These are phyloP conservation scores for Exophiala spinifera DNA, from an alignment of 2,329 filamentous ascomycete species.

Conservation along the genomic window DNA sequence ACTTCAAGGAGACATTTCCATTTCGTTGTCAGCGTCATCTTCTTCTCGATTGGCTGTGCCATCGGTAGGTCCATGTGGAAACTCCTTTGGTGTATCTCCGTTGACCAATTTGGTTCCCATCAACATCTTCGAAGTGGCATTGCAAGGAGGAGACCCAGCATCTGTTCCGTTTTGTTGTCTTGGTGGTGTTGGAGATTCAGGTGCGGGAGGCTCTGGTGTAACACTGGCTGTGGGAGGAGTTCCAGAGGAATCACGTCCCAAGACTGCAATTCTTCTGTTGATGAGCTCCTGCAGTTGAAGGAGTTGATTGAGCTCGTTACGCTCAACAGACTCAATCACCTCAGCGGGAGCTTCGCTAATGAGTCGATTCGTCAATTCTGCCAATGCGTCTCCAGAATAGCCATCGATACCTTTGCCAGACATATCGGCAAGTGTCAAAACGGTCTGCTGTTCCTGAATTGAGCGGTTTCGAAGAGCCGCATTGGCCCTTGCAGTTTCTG, in stretches of 20 bases:
- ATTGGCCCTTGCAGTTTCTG: constrained; percentile 27
- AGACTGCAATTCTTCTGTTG: constrained; percentile 19
- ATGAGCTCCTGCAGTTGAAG: constrained; percentile 22
- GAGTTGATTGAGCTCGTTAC: constrained; percentile 22
- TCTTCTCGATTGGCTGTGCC: neutral
- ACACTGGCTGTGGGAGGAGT: too few species aligned
- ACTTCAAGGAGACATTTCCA: constrained; percentile 1
- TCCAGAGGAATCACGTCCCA: constrained; percentile 2
- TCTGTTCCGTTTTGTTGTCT: constrained; percentile 20
- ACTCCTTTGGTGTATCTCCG: neutral
- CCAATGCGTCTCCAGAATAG: constrained; percentile 19
- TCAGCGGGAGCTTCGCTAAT: constrained; percentile 27
- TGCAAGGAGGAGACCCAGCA: too few species aligned
- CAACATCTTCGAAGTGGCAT: neutral
- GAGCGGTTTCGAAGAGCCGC: constrained; percentile 23
- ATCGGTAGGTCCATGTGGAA: neutral
- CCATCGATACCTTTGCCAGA: constrained; percentile 19
- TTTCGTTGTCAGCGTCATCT: constrained; percentile 3
- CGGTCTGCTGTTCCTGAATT: constrained; percentile 27
- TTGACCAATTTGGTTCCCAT: neutral
- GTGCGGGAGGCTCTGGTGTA: too few species aligned
- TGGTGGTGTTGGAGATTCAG: too few species aligned
- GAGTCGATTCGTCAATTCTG: constrained; percentile 25
- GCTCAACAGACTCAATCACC: constrained; percentile 18
- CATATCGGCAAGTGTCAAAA: constrained; percentile 23